Conservation (phyloP, 805 yeast species). For the Candida easanensis region DNA sequence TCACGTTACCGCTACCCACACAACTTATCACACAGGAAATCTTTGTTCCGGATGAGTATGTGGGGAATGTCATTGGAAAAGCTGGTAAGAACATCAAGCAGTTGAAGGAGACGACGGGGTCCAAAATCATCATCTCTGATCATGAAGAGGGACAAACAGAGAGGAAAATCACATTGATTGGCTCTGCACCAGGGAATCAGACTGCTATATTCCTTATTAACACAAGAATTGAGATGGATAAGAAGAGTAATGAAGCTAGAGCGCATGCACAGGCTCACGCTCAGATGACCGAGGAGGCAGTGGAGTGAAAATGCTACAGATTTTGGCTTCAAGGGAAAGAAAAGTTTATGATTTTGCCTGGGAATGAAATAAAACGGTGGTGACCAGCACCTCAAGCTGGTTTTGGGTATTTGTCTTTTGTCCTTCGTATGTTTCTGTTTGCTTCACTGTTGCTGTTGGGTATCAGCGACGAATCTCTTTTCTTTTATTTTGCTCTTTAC, state of each 20-base stretch:
- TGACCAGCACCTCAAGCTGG: no score
- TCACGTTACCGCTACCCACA: constrained; percentile 11
- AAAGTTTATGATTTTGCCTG: no score
- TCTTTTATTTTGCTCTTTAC: no score
- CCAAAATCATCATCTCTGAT: constrained; percentile 68
- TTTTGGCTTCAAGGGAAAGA: no score
- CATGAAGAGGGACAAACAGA: constrained; percentile 52
- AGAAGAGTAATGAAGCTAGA: constrained; percentile 39
- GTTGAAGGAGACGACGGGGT: constrained; percentile 70
- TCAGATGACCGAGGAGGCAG: background rate
- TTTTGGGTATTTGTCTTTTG: no score
- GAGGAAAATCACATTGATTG: constrained; percentile 65
- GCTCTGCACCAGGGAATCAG: constrained; percentile 65
- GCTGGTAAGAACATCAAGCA: constrained; percentile 82
- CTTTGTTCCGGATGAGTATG: constrained; percentile 71
- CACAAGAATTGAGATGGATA: constrained; percentile 64
- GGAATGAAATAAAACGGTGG: no score
- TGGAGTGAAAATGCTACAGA: no score
- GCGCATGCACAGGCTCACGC: background rate
- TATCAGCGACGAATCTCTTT: no score
- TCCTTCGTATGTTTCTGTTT: no score
- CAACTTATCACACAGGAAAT: constrained; percentile 60
- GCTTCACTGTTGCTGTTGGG: no score
- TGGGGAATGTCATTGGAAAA: constrained; percentile 84
- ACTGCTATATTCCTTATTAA: constrained; percentile 70